phyloP scores from a whole-genome alignment of 2,329 filamentous ascomycete species.

The Cladosporium oxysporum region DNA sequence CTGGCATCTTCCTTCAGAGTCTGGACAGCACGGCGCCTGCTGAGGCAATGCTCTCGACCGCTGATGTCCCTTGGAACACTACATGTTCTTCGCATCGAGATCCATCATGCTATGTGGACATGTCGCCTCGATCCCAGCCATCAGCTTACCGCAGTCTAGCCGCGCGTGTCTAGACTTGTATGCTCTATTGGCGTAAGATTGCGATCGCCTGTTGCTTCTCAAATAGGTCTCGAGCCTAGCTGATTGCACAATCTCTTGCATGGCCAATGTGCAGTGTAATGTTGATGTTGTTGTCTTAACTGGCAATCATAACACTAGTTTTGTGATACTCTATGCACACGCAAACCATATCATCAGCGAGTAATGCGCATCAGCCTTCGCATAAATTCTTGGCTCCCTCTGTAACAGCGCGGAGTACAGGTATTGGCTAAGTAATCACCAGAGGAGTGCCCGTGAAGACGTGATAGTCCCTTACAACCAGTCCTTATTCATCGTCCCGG shows the following conservation, averaged over 20 bases:
- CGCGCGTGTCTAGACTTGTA: background rate
- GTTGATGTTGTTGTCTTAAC: background rate
- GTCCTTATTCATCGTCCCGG: background rate
- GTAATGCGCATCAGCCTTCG: background rate
- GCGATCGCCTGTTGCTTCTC: background rate
- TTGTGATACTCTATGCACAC: background rate
- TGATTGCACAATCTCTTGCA: background rate
- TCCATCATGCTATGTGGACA: background rate
- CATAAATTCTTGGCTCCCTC: background rate
- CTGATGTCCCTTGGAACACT: background rate
- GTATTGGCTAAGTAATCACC: background rate
- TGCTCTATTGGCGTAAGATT: background rate
- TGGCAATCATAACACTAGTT: background rate
- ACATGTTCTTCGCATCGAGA: background rate
- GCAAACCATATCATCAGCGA: background rate
- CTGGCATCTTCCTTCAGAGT: background rate
- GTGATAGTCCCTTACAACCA: background rate
- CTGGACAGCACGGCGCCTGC: constrained; percentile 6
- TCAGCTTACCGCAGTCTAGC: background rate
- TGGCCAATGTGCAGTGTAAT: background rate
- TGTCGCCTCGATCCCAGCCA: background rate
- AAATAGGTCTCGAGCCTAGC: background rate
- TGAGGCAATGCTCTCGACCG: constrained; percentile 6
- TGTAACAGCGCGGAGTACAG: background rate
- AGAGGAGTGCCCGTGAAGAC: background rate